Base-by-base conservation (phyloP, 2,329 filamentous ascomycete genomes). In the Hirsutella minnesotensis region DNA sequence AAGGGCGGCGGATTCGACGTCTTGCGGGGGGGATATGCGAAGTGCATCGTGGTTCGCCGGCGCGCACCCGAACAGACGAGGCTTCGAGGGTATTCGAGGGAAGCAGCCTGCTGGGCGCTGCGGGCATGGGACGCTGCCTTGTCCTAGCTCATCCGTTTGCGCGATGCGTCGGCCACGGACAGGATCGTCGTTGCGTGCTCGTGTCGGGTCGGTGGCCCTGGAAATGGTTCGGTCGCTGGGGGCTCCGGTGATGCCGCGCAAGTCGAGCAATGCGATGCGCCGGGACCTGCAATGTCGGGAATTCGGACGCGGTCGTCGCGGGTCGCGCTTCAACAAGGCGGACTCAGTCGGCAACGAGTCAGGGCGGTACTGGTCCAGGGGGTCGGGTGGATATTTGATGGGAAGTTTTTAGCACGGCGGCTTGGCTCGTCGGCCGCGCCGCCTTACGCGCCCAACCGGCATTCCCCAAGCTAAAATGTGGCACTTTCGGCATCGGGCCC, bases 21-120 rank as follows among this genome's bases (percentile, higher is more conserved):
- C 67, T 90, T 94, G 62, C 88, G 83, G 56, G 86, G 78, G 43
- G 88, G 88, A 54, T 94, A 81, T 49, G 89, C 87, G 71, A 90
- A 88, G 63, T 95, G 89, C 87, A 95, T 92, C 53, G 54, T 69
- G 56, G 47, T 49, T 40, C 38, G 38, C 34, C 40, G 3, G 22
- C 27, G 35, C 33, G 35, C 27, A 21, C 38, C 38, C 33, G 22
- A 24, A 36, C 31, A 29, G 42, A 30, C 33, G 18, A 13, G 20
- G 42, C 30, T 19, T 35, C 33, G 16, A 35, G 15, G 16, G 16
- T 7, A n/a, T 18, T 16, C 16, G 33, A 18, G 16, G 16, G 33
- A 31, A 30, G 31, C 13, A 22, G 31, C 29, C 19, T 18, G 31
- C 27, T 36, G 18, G 38, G 38, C 16, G 42, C 42, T 21, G 21